Evolutionary conservation across 2,329 filamentous ascomycete species (phyloP).

Genomic region (Seiridium cupressi): DNA sequence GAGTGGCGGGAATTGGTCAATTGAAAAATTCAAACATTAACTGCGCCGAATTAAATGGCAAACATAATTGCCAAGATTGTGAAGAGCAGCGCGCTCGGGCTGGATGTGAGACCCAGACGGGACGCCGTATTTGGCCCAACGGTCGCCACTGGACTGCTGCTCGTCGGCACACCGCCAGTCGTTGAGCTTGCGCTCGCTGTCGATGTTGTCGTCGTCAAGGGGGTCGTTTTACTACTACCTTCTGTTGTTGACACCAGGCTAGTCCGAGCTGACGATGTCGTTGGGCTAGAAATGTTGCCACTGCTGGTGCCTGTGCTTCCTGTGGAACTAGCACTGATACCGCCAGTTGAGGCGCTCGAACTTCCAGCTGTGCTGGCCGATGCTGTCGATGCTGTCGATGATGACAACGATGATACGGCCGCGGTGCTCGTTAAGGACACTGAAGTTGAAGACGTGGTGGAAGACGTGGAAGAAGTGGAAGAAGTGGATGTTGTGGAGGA

Average conservation of each 20-base stretch:
- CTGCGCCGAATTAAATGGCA: slow-evolving; percentile 17
- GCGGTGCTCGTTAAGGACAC: not conserved
- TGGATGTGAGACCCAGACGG: not conserved
- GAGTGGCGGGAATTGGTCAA: slow-evolving; percentile 8
- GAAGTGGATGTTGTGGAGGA: slow-evolving; percentile 8
- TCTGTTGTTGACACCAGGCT: too few species aligned
- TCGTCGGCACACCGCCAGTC: not conserved
- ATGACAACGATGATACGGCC: slow-evolving; percentile 8
- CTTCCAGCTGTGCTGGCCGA: not conserved
- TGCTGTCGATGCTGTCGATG: not conserved
- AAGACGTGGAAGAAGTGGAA: slow-evolving; percentile 4
- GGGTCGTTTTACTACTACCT: too few species aligned
- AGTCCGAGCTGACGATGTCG: not conserved
- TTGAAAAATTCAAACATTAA: slow-evolving; percentile 15
- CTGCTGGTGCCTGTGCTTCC: not conserved
- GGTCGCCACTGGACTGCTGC: slow-evolving; percentile 12
- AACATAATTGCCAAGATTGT: slow-evolving; percentile 22
- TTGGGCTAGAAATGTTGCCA: not conserved
- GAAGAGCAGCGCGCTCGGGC: slow-evolving; percentile 15
- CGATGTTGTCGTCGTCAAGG: too few species aligned
- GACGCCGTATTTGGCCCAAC: slow-evolving; percentile 10
- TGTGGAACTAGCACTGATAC: not conserved
- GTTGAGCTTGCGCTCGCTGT: too few species aligned
- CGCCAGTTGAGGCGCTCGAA: too few species aligned
- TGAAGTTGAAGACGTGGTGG: slow-evolving; percentile 7